These are phyloP conservation scores for Echinosophora koreensis DNA, from an alignment of 306 rosid genomes.

Conservation along the genomic window DNA sequence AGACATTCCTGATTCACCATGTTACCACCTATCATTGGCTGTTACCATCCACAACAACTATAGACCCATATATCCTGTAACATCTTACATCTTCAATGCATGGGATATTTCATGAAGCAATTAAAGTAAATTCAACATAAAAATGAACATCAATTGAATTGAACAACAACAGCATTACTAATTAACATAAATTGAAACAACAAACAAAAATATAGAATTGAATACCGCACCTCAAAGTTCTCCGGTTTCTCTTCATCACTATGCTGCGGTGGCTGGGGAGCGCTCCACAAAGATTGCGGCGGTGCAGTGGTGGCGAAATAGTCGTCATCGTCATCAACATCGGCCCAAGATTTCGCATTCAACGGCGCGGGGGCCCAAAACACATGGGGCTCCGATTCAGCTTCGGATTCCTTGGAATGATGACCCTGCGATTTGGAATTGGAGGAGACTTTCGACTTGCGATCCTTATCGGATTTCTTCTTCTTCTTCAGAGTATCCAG, in stretches of 20 bases:
- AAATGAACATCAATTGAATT: neutral
- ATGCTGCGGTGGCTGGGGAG: slow-evolving; percentile 49
- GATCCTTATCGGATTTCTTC: slow-evolving; percentile 87
- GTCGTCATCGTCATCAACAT: slow-evolving; percentile 91
- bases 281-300: slow-evolving; percentile 72
- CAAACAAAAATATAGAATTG: neutral
- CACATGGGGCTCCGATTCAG: slow-evolving; percentile 56
- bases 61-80: no score
- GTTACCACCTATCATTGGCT: no score
- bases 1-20: no score
- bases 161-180: neutral
- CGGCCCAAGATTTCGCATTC: slow-evolving; percentile 85
- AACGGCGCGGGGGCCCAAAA: slow-evolving; percentile 85
- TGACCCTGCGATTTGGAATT: slow-evolving; percentile 49
- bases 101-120: no score
- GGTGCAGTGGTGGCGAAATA: slow-evolving; percentile 80
- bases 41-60: neutral
- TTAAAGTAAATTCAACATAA: neutral
- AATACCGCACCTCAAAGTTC: slow-evolving; percentile 64
- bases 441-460: slow-evolving; percentile 63
- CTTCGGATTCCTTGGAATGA: neutral
- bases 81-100: no score
- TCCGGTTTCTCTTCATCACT: slow-evolving; percentile 55
- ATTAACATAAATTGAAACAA: neutral
- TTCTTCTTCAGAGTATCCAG: slow-evolving; percentile 83